Percentiles rank a stretch among this genome's conserved stretches.
Evolutionary conservation across 305 asterid species (phyloP).

Genomic region (Fraxinus paxiana): DNA sequence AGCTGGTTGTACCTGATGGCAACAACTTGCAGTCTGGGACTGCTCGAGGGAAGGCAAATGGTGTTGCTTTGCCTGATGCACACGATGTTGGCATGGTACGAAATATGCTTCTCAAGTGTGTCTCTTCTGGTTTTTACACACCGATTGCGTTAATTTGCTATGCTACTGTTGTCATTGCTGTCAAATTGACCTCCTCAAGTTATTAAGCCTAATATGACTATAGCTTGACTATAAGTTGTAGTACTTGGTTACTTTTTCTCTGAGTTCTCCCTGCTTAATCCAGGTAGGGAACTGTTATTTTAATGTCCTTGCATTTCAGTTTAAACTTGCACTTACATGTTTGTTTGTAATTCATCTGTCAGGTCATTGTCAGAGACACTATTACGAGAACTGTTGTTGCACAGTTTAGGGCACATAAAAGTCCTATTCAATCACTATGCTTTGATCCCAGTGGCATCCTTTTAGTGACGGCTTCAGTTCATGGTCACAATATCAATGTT

Average conservation of each 20-base stretch:
- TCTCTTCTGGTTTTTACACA: not conserved
- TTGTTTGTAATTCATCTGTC: constrained; percentile 6
- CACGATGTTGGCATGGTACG: constrained; percentile 87
- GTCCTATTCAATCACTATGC: constrained; percentile 47
- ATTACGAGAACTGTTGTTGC: constrained; percentile 37
- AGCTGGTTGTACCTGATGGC: constrained; percentile 48
- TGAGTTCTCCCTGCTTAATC: not conserved
- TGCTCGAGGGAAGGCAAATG: constrained; percentile 37
- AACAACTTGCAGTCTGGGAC: constrained; percentile 48
- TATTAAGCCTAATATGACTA: not conserved
- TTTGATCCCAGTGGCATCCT: constrained; percentile 52
- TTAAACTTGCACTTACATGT: not conserved
- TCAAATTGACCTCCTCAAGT: not conserved
- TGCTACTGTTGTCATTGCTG: not conserved
- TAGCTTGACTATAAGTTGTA: not conserved
- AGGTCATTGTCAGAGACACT: constrained; percentile 47
- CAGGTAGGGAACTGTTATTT: not conserved
- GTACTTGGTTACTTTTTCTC: not conserved
- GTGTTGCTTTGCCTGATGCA: constrained; percentile 31
- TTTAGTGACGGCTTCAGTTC: constrained; percentile 45
- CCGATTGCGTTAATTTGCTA: not conserved
- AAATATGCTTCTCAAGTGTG: constrained; percentile 8
- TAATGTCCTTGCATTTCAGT: not conserved
- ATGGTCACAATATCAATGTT: constrained; percentile 46
- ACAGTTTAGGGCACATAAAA: constrained; percentile 50